A percentile compares a stretch with the other conserved stretches of the same genome.
Conservation (phyloP, 768 basidiomycete genomes). For the Crepidotus variabilis region DNA sequence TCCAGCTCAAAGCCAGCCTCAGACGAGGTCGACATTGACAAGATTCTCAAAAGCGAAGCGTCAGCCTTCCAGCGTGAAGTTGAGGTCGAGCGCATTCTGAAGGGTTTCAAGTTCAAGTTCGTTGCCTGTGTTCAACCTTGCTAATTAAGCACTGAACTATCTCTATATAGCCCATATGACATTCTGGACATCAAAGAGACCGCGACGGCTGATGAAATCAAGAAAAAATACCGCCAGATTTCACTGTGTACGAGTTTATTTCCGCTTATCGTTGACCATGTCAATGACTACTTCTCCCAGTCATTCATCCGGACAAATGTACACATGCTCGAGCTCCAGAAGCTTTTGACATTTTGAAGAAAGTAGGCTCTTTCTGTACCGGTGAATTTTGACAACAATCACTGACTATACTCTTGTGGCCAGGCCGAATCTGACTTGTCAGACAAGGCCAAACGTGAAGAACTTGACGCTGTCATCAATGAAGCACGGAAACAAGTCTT, state of each 20-base stretch:
- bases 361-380: conserved; percentile 43
- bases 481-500: conserved; percentile 71
- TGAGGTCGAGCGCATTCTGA: conserved; percentile 88
- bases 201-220: conserved; percentile 77
- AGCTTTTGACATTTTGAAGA: conserved; percentile 92
- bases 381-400: not conserved
- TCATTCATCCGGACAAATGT: conserved; percentile 99
- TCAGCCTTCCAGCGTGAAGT: conserved; percentile 84
- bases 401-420: not conserved
- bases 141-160: not conserved
- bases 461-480: conserved; percentile 74
- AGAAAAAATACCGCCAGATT: conserved; percentile 82
- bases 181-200: conserved; percentile 76
- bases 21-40: conserved; percentile 66
- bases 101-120: conserved; percentile 95
- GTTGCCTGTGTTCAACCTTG: not conserved
- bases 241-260: conserved; percentile 64
- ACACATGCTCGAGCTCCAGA: conserved; percentile 84
- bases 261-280: not conserved
- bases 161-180: conserved; percentile 79
- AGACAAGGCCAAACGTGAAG: conserved; percentile 75
- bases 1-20: conserved; percentile 20
- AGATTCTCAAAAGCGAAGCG: conserved; percentile 74
- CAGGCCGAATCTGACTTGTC: conserved; percentile 85
- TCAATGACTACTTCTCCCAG: conserved; percentile 32